Percentiles rank a stretch among this genome's conserved stretches.
Conservation (phyloP, 495 filamentous ascomycete genomes). For the Aspergillus conjunctus region DNA sequence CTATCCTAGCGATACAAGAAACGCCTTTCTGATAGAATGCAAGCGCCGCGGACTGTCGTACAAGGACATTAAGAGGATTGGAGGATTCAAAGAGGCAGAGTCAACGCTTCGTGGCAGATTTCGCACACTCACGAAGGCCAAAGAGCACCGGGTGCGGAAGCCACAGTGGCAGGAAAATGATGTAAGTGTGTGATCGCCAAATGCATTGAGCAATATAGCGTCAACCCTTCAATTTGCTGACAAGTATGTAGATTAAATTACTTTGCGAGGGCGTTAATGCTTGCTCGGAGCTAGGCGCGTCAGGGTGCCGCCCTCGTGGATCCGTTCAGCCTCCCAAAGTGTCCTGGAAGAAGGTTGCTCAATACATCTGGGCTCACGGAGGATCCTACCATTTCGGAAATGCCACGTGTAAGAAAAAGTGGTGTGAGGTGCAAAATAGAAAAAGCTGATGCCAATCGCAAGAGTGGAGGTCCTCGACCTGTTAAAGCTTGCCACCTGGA, state of each 20-base stretch:
- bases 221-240: conserved; percentile 17
- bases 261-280: conserved; percentile 38
- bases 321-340: conserved; percentile 49
- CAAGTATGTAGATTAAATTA: conserved; percentile 34
- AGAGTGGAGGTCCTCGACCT: background rate
- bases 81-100: conserved; percentile 75
- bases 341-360: conserved; percentile 80
- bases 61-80: conserved; percentile 69
- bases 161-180: conserved; percentile 77
- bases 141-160: conserved; percentile 71
- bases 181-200: conserved; percentile 56
- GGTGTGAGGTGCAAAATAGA: conserved; percentile 41
- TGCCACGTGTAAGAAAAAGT: conserved; percentile 87
- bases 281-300: conserved; percentile 35
- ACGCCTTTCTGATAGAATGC: conserved; percentile 64
- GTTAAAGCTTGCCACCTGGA: background rate
- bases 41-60: conserved; percentile 74
- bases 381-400: conserved; percentile 85
- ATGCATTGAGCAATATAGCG: background rate
- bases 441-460: background rate
- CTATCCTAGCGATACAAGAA: conserved; percentile 42
- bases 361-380: conserved; percentile 69
- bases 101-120: conserved; percentile 83
- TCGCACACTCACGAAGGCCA: conserved; percentile 76
- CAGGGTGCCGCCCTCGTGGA: conserved; percentile 5